Conservation (phyloP, 352 stramenopile genomes). For the Blastocystis sp. region DNA sequence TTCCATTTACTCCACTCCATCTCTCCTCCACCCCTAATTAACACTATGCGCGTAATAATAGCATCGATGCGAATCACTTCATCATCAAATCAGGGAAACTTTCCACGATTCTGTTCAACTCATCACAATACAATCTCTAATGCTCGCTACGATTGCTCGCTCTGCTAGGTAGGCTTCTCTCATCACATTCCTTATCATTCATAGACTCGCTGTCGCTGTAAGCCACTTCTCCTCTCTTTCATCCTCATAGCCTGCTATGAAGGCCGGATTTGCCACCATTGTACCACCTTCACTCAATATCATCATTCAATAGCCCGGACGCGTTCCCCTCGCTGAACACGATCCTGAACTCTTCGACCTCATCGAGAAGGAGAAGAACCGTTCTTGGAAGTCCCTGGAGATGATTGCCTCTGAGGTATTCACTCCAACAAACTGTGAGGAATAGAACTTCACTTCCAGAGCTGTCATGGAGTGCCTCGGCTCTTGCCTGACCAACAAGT, state of each 20-base stretch:
- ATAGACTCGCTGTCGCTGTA: slow-evolving; percentile 36
- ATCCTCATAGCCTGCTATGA: slow-evolving; percentile 1
- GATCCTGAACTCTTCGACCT: slow-evolving; percentile 96
- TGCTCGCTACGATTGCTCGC: slow-evolving; percentile 1
- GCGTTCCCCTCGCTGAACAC: slow-evolving; percentile 82
- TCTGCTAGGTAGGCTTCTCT: slow-evolving; percentile 6
- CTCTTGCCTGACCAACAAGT: slow-evolving; percentile 98
- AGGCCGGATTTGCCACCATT: slow-evolving; percentile 40
- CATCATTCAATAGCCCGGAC: slow-evolving; percentile 59
- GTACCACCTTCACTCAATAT: neutral
- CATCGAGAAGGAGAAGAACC: slow-evolving; percentile 94
- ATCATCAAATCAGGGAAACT: neutral
- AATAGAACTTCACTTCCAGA: slow-evolving; percentile 92
- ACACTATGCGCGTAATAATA: no score
- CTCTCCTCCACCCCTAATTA: no score
- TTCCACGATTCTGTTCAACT: neutral
- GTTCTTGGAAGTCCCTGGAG: slow-evolving; percentile 93
- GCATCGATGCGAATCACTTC: no score
- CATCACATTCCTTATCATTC: slow-evolving; percentile 73
- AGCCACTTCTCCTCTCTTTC: neutral
- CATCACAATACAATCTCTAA: neutral
- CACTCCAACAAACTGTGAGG: slow-evolving; percentile 27
- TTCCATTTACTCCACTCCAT: no score
- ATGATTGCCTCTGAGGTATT: slow-evolving; percentile 92
- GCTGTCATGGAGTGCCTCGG: slow-evolving; percentile 97